Conservation (phyloP, 2,329 filamentous ascomycete species). For the Colletotrichum incanum region DNA sequence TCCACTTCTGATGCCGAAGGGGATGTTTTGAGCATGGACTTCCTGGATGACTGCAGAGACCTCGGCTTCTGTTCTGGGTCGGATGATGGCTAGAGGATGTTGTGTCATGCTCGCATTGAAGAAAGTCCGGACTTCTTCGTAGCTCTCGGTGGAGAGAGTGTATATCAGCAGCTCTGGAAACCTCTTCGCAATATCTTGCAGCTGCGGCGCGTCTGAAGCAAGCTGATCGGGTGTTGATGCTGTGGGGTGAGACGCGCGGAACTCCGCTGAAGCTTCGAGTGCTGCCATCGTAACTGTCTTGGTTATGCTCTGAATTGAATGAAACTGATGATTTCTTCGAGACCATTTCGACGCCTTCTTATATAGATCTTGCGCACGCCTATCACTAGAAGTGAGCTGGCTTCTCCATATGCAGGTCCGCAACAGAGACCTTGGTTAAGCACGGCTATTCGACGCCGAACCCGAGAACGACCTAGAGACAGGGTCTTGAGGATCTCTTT, state of each 20-base stretch:
- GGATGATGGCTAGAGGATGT: constrained; percentile 30
- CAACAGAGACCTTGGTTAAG: no score
- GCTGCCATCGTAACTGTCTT: neutral
- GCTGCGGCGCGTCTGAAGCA: constrained; percentile 15
- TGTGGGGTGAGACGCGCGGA: constrained; percentile 18
- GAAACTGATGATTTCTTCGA: neutral
- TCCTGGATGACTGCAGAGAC: constrained; percentile 21
- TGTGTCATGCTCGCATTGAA: constrained; percentile 15
- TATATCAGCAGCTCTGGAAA: constrained; percentile 24
- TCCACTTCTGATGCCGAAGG: constrained; percentile 40
- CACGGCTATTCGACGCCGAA: neutral
- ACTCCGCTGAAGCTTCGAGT: constrained; percentile 31
- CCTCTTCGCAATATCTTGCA: constrained; percentile 1
- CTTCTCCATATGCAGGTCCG: neutral
- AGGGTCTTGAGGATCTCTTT: no score
- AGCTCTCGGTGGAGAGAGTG: constrained; percentile 21
- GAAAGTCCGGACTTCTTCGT: constrained; percentile 17
- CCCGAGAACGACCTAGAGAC: neutral
- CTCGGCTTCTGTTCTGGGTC: constrained; percentile 30
- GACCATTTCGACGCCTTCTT: neutral
- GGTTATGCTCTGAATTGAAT: neutral
- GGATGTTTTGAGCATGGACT: constrained; percentile 8
- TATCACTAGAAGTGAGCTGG: neutral
- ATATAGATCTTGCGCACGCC: neutral
- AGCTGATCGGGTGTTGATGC: constrained; percentile 28